Evolutionary conservation across 768 basidiomycete genomes (phyloP).

Genomic region (Kwoniella botswanensis): DNA sequence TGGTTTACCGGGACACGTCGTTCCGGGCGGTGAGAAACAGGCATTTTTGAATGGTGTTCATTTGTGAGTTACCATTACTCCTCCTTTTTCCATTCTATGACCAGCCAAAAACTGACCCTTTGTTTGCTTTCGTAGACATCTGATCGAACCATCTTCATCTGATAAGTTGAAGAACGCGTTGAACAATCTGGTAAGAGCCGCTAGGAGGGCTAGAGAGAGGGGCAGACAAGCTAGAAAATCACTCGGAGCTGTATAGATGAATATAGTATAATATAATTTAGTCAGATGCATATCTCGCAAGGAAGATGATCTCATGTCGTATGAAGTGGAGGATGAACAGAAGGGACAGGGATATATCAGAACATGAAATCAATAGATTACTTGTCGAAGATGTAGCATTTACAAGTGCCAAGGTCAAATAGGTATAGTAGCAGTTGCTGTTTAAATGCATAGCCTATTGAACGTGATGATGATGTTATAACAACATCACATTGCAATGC

Average conservation of each 20-base stretch:
- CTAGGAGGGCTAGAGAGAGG: conserved; percentile 46
- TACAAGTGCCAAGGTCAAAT: too few relatives aligned
- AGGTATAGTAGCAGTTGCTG: too few relatives aligned
- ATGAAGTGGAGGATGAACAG: not conserved
- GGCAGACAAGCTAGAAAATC: conserved; percentile 47
- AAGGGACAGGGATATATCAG: too few relatives aligned
- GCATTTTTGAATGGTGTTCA: conserved; percentile 76
- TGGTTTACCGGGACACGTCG: conserved; percentile 67
- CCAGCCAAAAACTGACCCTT: too few relatives aligned
- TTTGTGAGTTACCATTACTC: conserved; percentile 63
- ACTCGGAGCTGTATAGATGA: conserved; percentile 26
- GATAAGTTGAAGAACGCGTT: conserved; percentile 40
- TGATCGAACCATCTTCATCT: conserved; percentile 14
- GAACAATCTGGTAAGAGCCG: conserved; percentile 45
- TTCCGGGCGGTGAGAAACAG: conserved; percentile 70
- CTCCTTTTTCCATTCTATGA: too few relatives aligned
- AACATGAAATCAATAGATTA: too few relatives aligned
- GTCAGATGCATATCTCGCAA: not conserved
- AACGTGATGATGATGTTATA: too few relatives aligned
- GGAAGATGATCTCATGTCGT: not conserved
- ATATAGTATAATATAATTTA: not conserved
- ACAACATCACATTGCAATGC: too few relatives aligned
- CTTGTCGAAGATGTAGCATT: too few relatives aligned
- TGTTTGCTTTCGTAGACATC: conserved; percentile 23
- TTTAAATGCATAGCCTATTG: too few relatives aligned